Evolutionary conservation across 2,329 filamentous ascomycete species (phyloP), one percentile per base, ranked within the genome.

Genomic region (Exutisphaerella laricina): DNA sequence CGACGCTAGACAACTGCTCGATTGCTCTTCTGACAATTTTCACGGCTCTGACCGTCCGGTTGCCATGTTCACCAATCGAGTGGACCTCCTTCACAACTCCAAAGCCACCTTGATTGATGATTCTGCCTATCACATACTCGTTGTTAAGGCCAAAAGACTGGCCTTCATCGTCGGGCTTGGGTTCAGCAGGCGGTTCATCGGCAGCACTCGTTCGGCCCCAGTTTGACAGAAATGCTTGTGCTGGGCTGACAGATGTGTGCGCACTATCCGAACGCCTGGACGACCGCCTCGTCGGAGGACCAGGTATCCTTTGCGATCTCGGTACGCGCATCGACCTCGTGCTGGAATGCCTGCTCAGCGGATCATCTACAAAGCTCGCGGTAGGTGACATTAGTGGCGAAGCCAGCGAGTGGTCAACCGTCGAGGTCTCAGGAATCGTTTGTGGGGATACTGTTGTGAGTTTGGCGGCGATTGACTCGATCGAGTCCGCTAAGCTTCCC

Each of bases 71-170:
- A 38, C 77, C 72, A 33, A 83, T 74, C 41, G 79, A 82, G 47
- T 72, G 79, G 5, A 80, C 79, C 62, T 84, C 80, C 56, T 81
- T 82, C 23, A 84, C 78, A 1, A 77, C 70, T 50, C 79, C 82
- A 60, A 84, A 84, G 3, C 80, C 80, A 18, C 80, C 80, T 49
- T 70, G 77, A 3, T 78, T 80, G 46, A 84, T 78, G 46, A 79
- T 74, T 51, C 80, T 79, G 35, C 80, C 80, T 39, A 84, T 75
- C 22, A 84, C 77, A 59, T 83, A 84, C 49, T 81, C 77, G 39
- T 74, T 66, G 30, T 69, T 56, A 34, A 70, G 72, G 30, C 79
- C 80, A 34, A 84, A 76, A 46, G 80, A 75, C 58, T 84, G 79
- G 3, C 80, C 80, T 65, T 84, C 80, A 36, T 81, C 78, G 56